Evolutionary conservation across 345 rosid genomes (phyloP), one percentile per base, ranked within the genome.

Genomic region (Kernera saxatilis): DNA sequence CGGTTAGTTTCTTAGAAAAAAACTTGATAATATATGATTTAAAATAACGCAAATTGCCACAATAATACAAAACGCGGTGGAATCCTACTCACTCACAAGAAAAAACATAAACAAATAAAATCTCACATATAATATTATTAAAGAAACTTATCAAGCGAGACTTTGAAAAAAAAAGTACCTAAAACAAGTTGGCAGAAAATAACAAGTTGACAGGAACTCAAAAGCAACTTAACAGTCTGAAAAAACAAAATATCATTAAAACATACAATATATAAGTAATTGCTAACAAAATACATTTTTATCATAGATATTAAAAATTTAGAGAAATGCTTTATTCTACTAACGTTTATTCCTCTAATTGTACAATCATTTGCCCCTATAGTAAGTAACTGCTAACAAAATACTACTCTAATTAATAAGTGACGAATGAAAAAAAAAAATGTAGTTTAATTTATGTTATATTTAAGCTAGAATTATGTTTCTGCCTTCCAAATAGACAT

Each of bases 101-200:
- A 49, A 44, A 46, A 23, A 21, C 18, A 49, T 23, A 25, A 15
- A 10, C 17, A 43, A 30, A 8, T 6, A 14, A 15, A 33, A 17
- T 2, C 18, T 39, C 39, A 22, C 29, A 26, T 2, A 32, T 61
- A 26, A 60, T 49, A 29, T 30, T 53, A 17, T 41, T 36, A 11
- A 21, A 58, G 72, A 22, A 25, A 6, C 25, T 48, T 35, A 27
- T 48, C 15, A 23, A 50, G 17, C 39, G 39, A 74, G 40, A 50
- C 30, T 37, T 73, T 15, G 56, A 22, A n/a, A 13, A 8, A 25
- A 43, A 72, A 59, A 51, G 63, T 50, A 59, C 40, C 1, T 6
- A 30, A 48, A 51, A 23, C 68, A 74, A 67, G 73, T 58, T 67
- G 73, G 55, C 69, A 59, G 72, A 55, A 58, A 59, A 48, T 56